Percentiles rank a stretch among this genome's conserved stretches.
Evolutionary conservation across 2,329 filamentous ascomycete genomes (phyloP).

Genomic region (Canariomyces notabilis): DNA sequence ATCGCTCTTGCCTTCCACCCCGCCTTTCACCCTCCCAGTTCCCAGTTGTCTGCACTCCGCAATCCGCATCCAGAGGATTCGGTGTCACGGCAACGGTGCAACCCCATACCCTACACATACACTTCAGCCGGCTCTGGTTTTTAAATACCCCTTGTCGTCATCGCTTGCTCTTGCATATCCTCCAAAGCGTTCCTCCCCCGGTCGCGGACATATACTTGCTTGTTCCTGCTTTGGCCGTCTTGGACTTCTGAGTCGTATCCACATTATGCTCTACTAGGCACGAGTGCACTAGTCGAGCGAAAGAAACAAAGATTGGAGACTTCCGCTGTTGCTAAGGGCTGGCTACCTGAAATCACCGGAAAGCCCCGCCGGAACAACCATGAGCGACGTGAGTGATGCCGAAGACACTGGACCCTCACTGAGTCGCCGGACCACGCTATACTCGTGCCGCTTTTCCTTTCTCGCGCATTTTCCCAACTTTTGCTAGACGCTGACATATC

Average conservation of each 20-base stretch:
- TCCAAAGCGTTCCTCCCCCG: background rate
- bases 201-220: background rate
- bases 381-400: constrained; percentile 15
- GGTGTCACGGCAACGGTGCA: constrained; percentile 15
- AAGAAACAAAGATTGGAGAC: background rate
- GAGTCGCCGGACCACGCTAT: background rate
- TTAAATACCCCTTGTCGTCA: constrained; percentile 1
- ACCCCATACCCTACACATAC: too few relatives aligned
- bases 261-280: background rate
- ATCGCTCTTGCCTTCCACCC: constrained; percentile 10
- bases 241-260: background rate
- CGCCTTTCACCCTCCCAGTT: constrained; percentile 10
- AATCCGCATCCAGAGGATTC: constrained; percentile 10
- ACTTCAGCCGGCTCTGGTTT: constrained; percentile 2
- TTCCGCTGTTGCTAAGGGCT: background rate
- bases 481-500: background rate
- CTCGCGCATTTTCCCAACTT: background rate
- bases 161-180: background rate
- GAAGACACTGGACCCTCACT: background rate
- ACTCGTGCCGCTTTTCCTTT: background rate
- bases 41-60: constrained; percentile 15
- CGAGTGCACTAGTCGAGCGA: too few relatives aligned
- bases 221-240: background rate
- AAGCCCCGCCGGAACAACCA: background rate
- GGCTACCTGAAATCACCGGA: background rate